phyloP scores from a whole-genome alignment of 2,329 filamentous ascomycete species.

The Sporothrix pseudoabietina region DNA sequence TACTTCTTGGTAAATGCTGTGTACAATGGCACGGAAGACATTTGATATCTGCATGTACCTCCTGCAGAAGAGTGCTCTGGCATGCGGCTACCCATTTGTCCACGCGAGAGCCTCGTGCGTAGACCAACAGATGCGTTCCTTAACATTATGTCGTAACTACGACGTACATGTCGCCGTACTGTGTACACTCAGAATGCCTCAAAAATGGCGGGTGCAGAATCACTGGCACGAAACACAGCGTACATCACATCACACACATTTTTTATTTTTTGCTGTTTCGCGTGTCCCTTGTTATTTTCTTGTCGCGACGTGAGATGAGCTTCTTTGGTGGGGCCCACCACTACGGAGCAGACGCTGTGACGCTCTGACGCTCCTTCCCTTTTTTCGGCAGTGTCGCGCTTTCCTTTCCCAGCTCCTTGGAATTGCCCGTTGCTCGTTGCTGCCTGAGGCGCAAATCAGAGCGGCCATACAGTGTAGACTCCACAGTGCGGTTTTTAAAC shows the following conservation, averaged over 20 bases:
- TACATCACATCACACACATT: not conserved
- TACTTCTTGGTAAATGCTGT: not conserved
- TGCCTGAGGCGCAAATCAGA: constrained; percentile 26
- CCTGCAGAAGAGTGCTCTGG: not conserved
- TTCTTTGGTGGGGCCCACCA: constrained; percentile 20
- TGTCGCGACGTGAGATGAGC: constrained; percentile 4
- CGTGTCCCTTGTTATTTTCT: not conserved
- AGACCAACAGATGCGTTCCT: not conserved
- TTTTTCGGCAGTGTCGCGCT: not conserved
- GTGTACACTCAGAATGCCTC: not conserved
- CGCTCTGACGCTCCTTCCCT: not conserved
- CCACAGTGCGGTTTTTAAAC: no score
- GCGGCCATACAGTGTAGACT: not conserved
- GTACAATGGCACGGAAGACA: not conserved
- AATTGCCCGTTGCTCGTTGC: not conserved
- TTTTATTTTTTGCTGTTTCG: not conserved
- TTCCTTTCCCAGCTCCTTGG: constrained; percentile 20
- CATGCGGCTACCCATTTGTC: constrained; percentile 14
- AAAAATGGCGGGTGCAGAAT: not conserved
- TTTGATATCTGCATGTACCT: not conserved
- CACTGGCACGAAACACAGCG: not conserved
- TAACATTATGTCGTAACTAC: no score
- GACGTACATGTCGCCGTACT: no score
- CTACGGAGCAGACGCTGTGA: no score
- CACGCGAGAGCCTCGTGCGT: constrained; percentile 21